Evolutionary conservation across 805 yeast species (phyloP), one percentile per base, ranked within the genome.

Genomic region (Starmerella vaccinii): DNA sequence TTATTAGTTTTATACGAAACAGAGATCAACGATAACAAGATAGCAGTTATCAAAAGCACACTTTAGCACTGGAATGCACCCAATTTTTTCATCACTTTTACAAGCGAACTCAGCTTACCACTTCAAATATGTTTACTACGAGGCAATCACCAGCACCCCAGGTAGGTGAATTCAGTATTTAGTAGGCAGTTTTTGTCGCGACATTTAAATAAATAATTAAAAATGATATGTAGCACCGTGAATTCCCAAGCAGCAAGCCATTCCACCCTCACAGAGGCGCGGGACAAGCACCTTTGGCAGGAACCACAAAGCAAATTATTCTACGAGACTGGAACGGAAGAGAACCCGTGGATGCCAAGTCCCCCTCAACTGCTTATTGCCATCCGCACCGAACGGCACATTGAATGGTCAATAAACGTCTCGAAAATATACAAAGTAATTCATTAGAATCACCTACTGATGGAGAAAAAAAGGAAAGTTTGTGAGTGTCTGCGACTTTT

Each of bases 321-420:
- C 68, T 59, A 54, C 63, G 68, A 66, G 62, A 68, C 67, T 65
- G 68, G 68, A 65, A 65, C 68, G 68, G 68, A 65, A 55, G 62
- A 57, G 55, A 56, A 49, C 61, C 63, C 66, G 63, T 59, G 45
- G 55, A 53, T 58, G 63, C 63, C 63, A 59, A 37, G 58, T 42
- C 49, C 54, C 52, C 58, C 52, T 59, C 63, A 59, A 57, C 63
- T 59, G 51, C 49, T 55, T 54, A 51, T 51, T 33, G 50, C 39
- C 44, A 30, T 30, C 23, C 42, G 43, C 40, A 46, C 59, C 57
- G 53, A 55, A 52, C 57, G 57, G 54, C 46, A 41, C 46, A 50
- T 46, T 35, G 46, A 34, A 45, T 13, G 49, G 46, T 46, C 47
- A 37, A 37, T 55, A 54, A 56, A 57, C 54, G 59, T 61, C 56